phyloP scores from a whole-genome alignment of 148 eudicot species.

The Chenopodium formosanum region DNA sequence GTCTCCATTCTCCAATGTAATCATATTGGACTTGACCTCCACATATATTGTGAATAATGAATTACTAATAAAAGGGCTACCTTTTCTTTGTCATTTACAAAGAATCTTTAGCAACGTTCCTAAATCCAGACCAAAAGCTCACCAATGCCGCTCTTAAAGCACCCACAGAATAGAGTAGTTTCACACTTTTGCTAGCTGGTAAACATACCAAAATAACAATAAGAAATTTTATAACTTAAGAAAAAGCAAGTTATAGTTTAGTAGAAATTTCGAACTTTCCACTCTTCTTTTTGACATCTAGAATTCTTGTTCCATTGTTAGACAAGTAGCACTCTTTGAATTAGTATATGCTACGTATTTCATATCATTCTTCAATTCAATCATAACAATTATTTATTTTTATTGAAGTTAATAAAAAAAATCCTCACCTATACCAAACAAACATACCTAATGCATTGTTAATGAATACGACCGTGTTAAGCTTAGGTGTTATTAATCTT shows the following conservation, averaged over 20 bases:
- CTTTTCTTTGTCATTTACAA: neutral
- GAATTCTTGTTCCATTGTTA: neutral
- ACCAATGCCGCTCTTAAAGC: neutral
- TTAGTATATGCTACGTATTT: too few relatives aligned
- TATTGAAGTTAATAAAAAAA: too few relatives aligned
- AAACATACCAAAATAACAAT: neutral
- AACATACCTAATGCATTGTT: too few relatives aligned
- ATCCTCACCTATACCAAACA: too few relatives aligned
- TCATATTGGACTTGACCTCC: too few relatives aligned
- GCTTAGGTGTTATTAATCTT: too few relatives aligned
- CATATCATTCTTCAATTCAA: too few relatives aligned
- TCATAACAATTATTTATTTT: too few relatives aligned
- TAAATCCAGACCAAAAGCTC: neutral
- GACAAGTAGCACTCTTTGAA: neutral
- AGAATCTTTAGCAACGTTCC: neutral
- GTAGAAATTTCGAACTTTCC: neutral
- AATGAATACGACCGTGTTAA: too few relatives aligned
- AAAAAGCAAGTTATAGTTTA: neutral
- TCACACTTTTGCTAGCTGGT: neutral
- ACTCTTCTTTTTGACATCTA: neutral
- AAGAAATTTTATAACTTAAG: neutral
- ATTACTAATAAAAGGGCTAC: too few relatives aligned
- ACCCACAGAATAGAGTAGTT: neutral
- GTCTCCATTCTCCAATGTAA: too few relatives aligned
- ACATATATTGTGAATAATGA: too few relatives aligned